These are phyloP conservation scores for Xylaria sp. DNA, from an alignment of 2,329 filamentous ascomycete species.

Conservation along the genomic window DNA sequence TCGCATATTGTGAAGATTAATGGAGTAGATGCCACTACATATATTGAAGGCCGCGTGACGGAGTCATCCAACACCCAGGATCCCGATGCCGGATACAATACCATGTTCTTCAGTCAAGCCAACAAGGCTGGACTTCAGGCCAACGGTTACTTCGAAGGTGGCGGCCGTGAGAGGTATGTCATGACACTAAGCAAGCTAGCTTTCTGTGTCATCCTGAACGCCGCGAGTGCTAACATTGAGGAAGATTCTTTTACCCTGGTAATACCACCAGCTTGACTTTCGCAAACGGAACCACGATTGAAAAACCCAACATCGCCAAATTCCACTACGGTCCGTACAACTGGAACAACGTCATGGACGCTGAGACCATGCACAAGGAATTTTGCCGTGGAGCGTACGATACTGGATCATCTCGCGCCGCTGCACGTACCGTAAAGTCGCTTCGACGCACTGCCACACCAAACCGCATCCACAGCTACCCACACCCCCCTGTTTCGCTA, in stretches of 20 bases:
- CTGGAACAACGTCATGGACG: slow-evolving; percentile 31
- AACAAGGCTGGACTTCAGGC: slow-evolving; percentile 29
- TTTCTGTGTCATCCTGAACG: background rate
- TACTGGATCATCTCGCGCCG: slow-evolving; percentile 7
- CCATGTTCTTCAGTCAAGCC: slow-evolving; percentile 34
- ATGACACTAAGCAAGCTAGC: background rate
- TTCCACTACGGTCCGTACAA: slow-evolving; percentile 31
- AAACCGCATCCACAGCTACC: slow-evolving; percentile 17
- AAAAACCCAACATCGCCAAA: slow-evolving; percentile 29
- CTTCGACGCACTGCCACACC: slow-evolving; percentile 9
- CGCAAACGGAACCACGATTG: slow-evolving; percentile 31
- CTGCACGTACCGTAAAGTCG: slow-evolving; percentile 8
- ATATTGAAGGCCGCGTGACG: slow-evolving; percentile 26
- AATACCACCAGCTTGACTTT: slow-evolving; percentile 33
- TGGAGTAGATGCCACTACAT: slow-evolving; percentile 26
- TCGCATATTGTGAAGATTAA: slow-evolving; percentile 32
- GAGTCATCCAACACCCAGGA: slow-evolving; percentile 30
- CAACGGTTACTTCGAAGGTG: slow-evolving; percentile 31
- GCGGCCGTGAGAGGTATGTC: slow-evolving; percentile 32
- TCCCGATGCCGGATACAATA: slow-evolving; percentile 34
- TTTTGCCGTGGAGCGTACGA: slow-evolving; percentile 31
- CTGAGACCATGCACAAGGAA: slow-evolving; percentile 33
- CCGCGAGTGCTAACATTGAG: slow-evolving; percentile 4
- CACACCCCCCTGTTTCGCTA: slow-evolving; percentile 12
- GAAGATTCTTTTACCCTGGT: slow-evolving; percentile 31